These are phyloP conservation scores for Pinus albicaulis DNA, from an alignment of 75 land plant genomes.

Conservation along the genomic window DNA sequence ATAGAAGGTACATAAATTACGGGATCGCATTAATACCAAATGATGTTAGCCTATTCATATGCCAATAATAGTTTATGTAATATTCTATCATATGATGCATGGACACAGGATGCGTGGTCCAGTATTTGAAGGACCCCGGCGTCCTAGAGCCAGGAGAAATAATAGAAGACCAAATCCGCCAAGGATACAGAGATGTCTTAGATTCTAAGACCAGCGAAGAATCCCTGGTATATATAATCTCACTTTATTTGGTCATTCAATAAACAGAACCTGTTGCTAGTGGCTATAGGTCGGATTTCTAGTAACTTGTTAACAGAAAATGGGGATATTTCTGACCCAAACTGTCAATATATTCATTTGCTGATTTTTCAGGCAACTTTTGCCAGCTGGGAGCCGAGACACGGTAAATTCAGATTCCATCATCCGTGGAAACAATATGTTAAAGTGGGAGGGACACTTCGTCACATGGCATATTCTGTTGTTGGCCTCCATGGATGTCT, in stretches of 20 bases:
- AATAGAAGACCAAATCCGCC: constrained; percentile 3
- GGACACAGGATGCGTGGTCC: constrained; percentile 24
- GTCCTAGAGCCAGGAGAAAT: not conserved
- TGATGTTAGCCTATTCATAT: too few relatives aligned
- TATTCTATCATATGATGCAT: not conserved
- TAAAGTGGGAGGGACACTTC: constrained; percentile 46
- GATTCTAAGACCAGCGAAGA: constrained; percentile 56
- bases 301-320: too few relatives aligned
- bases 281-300: too few relatives aligned
- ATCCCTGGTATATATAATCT: constrained; percentile 27
- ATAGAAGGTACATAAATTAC: constrained; percentile 20
- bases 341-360: not conserved
- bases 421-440: constrained; percentile 68
- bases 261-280: too few relatives aligned
- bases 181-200: constrained; percentile 33
- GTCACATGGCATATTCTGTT: constrained; percentile 56
- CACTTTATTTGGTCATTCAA: not conserved
- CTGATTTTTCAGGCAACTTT: constrained; percentile 49
- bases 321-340: too few relatives aligned
- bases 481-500: constrained; percentile 50
- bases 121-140: constrained; percentile 16
- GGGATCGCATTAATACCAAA: too few relatives aligned
- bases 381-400: constrained; percentile 80
- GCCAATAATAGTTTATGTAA: too few relatives aligned
- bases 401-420: constrained; percentile 49